These are phyloP conservation scores for Russula olivacea DNA, from an alignment of 768 basidiomycete genomes.

Conservation along the genomic window DNA sequence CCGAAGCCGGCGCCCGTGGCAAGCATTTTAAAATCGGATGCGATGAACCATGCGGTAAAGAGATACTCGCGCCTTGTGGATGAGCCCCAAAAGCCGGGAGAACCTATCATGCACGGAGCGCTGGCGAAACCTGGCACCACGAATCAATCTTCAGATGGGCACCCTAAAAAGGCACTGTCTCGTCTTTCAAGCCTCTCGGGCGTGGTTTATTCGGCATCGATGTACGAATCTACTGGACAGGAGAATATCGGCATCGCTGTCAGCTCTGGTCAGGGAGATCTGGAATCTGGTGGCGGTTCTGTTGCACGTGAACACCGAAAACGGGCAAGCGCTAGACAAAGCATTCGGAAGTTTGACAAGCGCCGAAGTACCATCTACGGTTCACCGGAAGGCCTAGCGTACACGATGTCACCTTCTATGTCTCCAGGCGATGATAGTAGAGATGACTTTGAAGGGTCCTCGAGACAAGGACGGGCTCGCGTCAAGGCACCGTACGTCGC, in stretches of 20 bases:
- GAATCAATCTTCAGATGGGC: constrained; percentile 5
- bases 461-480: constrained; percentile 44
- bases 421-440: constrained; percentile 27
- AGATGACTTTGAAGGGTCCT: constrained; percentile 26
- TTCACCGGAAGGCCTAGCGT: constrained; percentile 22
- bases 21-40: not conserved
- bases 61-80: constrained; percentile 18
- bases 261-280: constrained; percentile 13
- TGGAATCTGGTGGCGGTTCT: not conserved
- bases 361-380: constrained; percentile 22
- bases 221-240: constrained; percentile 12
- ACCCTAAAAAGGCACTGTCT: constrained; percentile 11
- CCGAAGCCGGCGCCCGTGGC: constrained; percentile 13
- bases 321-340: constrained; percentile 17
- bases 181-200: constrained; percentile 25
- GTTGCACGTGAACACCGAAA: constrained; percentile 9
- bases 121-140: constrained; percentile 1
- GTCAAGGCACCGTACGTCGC: constrained; percentile 65
- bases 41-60: not conserved
- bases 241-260: constrained; percentile 26
- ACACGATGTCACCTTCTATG: constrained; percentile 28
- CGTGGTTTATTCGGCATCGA: constrained; percentile 16
- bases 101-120: constrained; percentile 11
- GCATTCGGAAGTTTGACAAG: constrained; percentile 18
- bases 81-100: not conserved